Evolutionary conservation across 805 yeast species (phyloP).

Genomic region (Saccharomycopsis sp.): DNA sequence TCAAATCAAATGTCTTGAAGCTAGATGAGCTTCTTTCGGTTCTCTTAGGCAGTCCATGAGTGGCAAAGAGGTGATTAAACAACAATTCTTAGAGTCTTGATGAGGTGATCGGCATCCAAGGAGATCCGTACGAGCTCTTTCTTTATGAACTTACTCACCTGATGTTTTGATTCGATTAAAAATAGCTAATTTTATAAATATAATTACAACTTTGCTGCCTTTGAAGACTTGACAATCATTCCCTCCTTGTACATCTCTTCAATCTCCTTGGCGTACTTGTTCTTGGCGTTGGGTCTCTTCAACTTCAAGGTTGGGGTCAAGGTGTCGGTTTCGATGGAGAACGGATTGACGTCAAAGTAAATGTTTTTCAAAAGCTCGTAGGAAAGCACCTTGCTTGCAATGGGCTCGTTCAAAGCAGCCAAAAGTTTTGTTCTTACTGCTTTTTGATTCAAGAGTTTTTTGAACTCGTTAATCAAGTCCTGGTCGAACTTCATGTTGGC

Average conservation of each 20-base stretch:
- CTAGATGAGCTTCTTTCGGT: no score
- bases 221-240: slow-evolving; percentile 35
- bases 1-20: no score
- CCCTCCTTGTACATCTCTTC: slow-evolving; percentile 37
- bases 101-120: no score
- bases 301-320: slow-evolving; percentile 52
- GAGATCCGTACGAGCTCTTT: no score
- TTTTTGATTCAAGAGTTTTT: neutral
- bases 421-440: slow-evolving; percentile 33
- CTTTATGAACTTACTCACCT: no score
- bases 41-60: no score
- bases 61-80: no score
- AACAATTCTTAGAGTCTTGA: no score
- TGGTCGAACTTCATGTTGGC: neutral
- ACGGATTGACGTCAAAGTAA: slow-evolving; percentile 40
- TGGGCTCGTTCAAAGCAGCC: slow-evolving; percentile 24
- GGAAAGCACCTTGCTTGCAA: slow-evolving; percentile 32
- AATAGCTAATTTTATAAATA: no score
- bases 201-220: slow-evolving; percentile 7
- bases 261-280: slow-evolving; percentile 32
- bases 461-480: neutral
- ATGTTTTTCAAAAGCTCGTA: slow-evolving; percentile 46
- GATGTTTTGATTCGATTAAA: no score
- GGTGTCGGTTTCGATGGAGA: slow-evolving; percentile 42
- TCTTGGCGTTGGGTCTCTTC: slow-evolving; percentile 46